A percentile compares a stretch with the other conserved stretches of the same genome.
These are phyloP conservation scores for Saprolegnia diclina DNA, from an alignment of 352 stramenopile species.

Conservation along the genomic window DNA sequence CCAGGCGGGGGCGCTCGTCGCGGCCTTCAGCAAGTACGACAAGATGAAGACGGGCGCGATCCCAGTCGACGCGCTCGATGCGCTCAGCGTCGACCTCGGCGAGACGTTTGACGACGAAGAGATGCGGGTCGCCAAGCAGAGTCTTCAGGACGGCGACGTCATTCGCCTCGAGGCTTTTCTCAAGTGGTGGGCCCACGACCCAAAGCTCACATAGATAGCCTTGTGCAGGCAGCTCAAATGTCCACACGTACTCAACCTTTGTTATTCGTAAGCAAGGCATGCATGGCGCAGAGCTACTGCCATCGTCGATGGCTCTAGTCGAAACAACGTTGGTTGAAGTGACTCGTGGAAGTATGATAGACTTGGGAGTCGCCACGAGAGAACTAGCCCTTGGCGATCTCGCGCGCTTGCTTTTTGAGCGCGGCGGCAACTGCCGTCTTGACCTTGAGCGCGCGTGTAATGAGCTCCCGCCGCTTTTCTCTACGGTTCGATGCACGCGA, in stretches of 20 bases:
- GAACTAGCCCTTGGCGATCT: neutral
- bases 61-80: constrained; percentile 8
- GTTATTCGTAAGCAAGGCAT: too few relatives aligned
- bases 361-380: too few relatives aligned
- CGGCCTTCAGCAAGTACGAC: constrained; percentile 25
- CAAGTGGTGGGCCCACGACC: constrained; percentile 23
- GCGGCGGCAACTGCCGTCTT: constrained; percentile 11
- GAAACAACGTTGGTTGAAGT: too few relatives aligned
- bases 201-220: neutral
- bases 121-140: constrained; percentile 16
- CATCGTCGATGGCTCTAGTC: too few relatives aligned
- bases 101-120: constrained; percentile 25
- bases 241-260: too few relatives aligned
- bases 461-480: constrained; percentile 22
- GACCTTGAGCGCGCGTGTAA: constrained; percentile 19
- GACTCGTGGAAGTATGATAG: too few relatives aligned
- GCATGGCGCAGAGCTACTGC: too few relatives aligned
- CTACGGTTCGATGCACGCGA: neutral
- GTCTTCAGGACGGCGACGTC: constrained; percentile 20
- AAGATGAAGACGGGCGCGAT: constrained; percentile 28
- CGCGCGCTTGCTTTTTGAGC: constrained; percentile 19
- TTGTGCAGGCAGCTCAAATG: too few relatives aligned
- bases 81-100: constrained; percentile 18
- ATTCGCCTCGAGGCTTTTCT: constrained; percentile 22
- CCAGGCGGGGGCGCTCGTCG: constrained; percentile 9